Conservation (phyloP, 139 green algal species). For the Spirogloea muscicola region DNA sequence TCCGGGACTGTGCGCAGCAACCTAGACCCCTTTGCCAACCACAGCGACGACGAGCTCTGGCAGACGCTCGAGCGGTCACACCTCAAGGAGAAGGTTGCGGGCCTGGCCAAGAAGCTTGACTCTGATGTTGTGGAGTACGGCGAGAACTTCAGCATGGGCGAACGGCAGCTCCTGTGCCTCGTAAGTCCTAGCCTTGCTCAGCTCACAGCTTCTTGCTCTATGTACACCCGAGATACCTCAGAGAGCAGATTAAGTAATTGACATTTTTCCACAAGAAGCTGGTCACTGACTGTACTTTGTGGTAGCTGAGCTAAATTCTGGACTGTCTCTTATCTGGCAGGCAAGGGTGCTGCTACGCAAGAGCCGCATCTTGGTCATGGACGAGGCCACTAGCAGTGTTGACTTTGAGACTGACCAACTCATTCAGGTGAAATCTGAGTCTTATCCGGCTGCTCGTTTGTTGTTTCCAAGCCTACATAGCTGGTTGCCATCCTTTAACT, state of each 20-base stretch:
- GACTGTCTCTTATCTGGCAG: not conserved
- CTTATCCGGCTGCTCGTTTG: too few species aligned
- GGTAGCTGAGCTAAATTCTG: not conserved
- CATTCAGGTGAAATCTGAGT: slow-evolving; percentile 63
- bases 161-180: slow-evolving; percentile 91
- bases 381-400: slow-evolving; percentile 87
- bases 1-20: slow-evolving; percentile 82
- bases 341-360: slow-evolving; percentile 60
- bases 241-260: not conserved
- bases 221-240: not conserved
- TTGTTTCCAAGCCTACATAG: too few species aligned
- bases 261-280: not conserved
- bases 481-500: too few species aligned
- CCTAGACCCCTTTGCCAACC: slow-evolving; percentile 82
- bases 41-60: slow-evolving; percentile 67
- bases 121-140: slow-evolving; percentile 73
- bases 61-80: slow-evolving; percentile 52
- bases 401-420: slow-evolving; percentile 82
- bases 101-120: slow-evolving; percentile 33
- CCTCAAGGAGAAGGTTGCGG: slow-evolving; percentile 51
- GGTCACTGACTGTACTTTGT: too few species aligned
- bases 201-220: slow-evolving; percentile 40
- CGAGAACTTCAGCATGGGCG: slow-evolving; percentile 77
- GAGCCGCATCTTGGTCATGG: slow-evolving; percentile 68
- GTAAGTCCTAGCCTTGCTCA: slow-evolving; percentile 74